Percentiles rank a stretch among this genome's conserved stretches.
Conservation (phyloP, 805 yeast genomes). For the Brettanomyces nanus region DNA sequence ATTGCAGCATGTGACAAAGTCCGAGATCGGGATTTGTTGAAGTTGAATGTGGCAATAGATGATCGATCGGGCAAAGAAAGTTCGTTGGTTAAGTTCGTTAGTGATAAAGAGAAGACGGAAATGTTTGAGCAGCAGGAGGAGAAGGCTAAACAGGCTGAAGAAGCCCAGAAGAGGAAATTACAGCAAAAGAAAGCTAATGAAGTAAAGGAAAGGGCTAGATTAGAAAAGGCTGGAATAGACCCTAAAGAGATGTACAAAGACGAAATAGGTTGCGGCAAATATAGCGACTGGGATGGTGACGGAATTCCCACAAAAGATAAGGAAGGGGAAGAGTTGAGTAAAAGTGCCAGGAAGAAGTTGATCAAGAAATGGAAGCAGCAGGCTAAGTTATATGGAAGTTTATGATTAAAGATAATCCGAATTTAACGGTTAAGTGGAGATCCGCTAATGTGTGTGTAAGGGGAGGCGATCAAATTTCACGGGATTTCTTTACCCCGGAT, state of each 20-base stretch:
- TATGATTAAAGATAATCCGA: no score
- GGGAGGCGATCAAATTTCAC: no score
- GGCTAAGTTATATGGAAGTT: conserved; percentile 63
- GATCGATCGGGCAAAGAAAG: conserved; percentile 72
- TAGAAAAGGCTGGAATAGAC: conserved; percentile 56
- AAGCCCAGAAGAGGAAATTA: conserved; percentile 37
- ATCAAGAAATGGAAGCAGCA: conserved; percentile 72
- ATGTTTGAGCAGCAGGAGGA: conserved; percentile 52
- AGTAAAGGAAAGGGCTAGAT: conserved; percentile 52
- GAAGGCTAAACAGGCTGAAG: conserved; percentile 39
- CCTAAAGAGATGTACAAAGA: conserved; percentile 72
- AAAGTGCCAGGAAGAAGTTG: conserved; percentile 79
- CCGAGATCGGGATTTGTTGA: conserved; percentile 63
- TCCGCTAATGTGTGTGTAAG: no score
- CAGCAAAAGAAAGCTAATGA: conserved; percentile 54
- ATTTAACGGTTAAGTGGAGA: no score
- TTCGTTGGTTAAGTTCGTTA: conserved; percentile 80
- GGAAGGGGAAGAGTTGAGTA: conserved; percentile 76
- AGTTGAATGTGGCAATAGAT: conserved; percentile 77
- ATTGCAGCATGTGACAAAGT: conserved; percentile 67
- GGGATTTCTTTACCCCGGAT: no score
- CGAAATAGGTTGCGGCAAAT: conserved; percentile 30
- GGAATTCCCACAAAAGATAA: conserved; percentile 76
- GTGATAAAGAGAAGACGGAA: conserved; percentile 58
- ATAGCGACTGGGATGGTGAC: conserved; percentile 70